Conservation (phyloP, 2,329 filamentous ascomycete species). For the Botrytis squamosa region DNA sequence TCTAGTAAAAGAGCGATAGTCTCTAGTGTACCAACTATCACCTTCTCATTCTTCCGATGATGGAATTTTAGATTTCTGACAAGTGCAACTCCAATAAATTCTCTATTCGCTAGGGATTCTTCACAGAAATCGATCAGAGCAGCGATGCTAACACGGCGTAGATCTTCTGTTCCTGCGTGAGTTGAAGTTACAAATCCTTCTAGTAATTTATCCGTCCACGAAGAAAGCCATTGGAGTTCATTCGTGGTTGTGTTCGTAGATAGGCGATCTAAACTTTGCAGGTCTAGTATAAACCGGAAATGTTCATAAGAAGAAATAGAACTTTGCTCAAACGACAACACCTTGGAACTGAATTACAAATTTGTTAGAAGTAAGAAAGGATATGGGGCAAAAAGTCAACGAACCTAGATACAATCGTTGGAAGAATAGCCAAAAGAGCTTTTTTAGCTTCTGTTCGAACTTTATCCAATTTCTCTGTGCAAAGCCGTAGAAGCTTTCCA, state of each 20-base stretch:
- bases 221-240: conserved; percentile 9
- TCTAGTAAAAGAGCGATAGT: conserved; percentile 76
- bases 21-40: conserved; percentile 74
- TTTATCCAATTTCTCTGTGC: conserved; percentile 86
- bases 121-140: conserved; percentile 59
- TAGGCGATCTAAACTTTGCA: conserved; percentile 19
- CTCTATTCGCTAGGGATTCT: conserved; percentile 29
- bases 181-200: conserved; percentile 71
- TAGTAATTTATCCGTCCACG: conserved; percentile 50
- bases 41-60: conserved; percentile 59
- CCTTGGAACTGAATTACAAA: background rate
- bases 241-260: conserved; percentile 25
- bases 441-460: conserved; percentile 68
- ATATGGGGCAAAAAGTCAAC: background rate
- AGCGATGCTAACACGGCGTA: conserved; percentile 66
- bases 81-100: conserved; percentile 52
- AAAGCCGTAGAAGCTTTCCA: conserved; percentile 57
- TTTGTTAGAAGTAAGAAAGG: background rate
- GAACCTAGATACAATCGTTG: conserved; percentile 35
- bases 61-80: conserved; percentile 51
- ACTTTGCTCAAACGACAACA: background rate
- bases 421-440: conserved; percentile 43
- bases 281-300: conserved; percentile 29
- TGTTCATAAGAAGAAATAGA: conserved; percentile 26
- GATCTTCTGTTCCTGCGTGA: conserved; percentile 73